A percentile compares a stretch with the other conserved stretches of the same genome.
Conservation (phyloP, 345 rosid species). For the Salix udensis region DNA sequence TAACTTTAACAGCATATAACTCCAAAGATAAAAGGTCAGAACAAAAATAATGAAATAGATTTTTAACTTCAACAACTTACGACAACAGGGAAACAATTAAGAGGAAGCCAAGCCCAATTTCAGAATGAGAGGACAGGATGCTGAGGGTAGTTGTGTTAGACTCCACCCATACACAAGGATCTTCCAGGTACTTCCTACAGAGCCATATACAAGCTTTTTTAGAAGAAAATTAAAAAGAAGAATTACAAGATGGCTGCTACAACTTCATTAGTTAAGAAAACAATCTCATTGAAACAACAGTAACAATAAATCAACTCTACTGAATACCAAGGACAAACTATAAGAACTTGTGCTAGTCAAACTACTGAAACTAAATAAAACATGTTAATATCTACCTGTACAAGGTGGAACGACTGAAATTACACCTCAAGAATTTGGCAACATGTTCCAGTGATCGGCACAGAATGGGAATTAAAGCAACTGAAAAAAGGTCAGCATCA, state of each 20-base stretch:
- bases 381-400: slow-evolving; percentile 51
- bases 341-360: background rate
- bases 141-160: slow-evolving; percentile 77
- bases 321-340: background rate
- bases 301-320: background rate
- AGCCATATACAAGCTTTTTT: slow-evolving; percentile 13
- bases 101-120: slow-evolving; percentile 88
- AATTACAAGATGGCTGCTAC: background rate
- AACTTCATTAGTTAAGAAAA: background rate
- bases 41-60: slow-evolving; percentile 3
- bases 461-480: slow-evolving; percentile 84
- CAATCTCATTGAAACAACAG: background rate
- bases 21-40: background rate
- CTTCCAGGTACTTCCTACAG: slow-evolving; percentile 85
- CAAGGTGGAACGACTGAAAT: slow-evolving; percentile 74
- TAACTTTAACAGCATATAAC: background rate
- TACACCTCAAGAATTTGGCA: slow-evolving; percentile 82
- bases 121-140: slow-evolving; percentile 86
- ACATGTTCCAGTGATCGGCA: slow-evolving; percentile 76
- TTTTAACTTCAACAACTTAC: slow-evolving; percentile 33
- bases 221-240: background rate
- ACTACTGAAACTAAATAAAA: background rate
- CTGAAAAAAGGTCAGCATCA: slow-evolving; percentile 36
- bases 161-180: slow-evolving; percentile 95
- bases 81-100: slow-evolving; percentile 71